A percentile compares a stretch with the other conserved stretches of the same genome.
These are phyloP conservation scores for Chalaropsis ovoidea DNA, from an alignment of 2,329 filamentous ascomycete genomes.

Conservation along the genomic window DNA sequence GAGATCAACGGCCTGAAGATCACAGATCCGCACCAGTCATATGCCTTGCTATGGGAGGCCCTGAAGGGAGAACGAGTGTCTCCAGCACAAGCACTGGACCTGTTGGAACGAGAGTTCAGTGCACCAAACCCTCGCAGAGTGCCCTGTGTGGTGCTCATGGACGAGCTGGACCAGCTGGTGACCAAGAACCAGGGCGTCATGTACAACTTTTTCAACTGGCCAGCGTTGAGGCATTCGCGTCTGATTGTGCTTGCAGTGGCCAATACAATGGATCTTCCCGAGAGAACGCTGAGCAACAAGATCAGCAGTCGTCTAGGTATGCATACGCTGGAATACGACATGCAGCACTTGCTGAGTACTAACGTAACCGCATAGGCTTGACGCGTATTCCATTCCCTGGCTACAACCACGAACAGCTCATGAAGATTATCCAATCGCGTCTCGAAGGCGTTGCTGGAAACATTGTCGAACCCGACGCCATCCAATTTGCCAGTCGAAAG, in stretches of 20 bases:
- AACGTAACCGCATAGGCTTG: constrained; percentile 41
- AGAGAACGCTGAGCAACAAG: constrained; percentile 93
- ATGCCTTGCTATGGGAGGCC: constrained; percentile 90
- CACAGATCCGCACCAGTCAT: constrained; percentile 93
- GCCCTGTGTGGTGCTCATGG: constrained; percentile 95
- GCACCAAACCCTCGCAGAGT: constrained; percentile 82
- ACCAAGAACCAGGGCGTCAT: constrained; percentile 99
- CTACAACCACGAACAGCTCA: constrained; percentile 93
- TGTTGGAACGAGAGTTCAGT: constrained; percentile 85
- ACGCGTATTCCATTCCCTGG: constrained; percentile 95
- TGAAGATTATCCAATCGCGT: constrained; percentile 94
- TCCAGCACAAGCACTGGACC: constrained; percentile 79
- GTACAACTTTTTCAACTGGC: constrained; percentile 99
- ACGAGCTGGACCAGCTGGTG: constrained; percentile 93
- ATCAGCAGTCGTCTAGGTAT: constrained; percentile 76
- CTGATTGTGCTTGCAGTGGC: constrained; percentile 94
- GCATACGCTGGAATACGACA: constrained; percentile 27
- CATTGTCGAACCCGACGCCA: constrained; percentile 82
- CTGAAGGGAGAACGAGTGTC: constrained; percentile 87
- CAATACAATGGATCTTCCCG: constrained; percentile 97
- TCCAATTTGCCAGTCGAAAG: constrained; percentile 93
- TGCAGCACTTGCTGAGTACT: neutral
- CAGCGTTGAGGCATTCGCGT: constrained; percentile 76
- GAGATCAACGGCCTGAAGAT: constrained; percentile 99
- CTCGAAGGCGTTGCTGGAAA: constrained; percentile 78